Evolutionary conservation across 2,329 filamentous ascomycete genomes (phyloP), one percentile per base, ranked within the genome.

Genomic region (Capronia coronata): DNA sequence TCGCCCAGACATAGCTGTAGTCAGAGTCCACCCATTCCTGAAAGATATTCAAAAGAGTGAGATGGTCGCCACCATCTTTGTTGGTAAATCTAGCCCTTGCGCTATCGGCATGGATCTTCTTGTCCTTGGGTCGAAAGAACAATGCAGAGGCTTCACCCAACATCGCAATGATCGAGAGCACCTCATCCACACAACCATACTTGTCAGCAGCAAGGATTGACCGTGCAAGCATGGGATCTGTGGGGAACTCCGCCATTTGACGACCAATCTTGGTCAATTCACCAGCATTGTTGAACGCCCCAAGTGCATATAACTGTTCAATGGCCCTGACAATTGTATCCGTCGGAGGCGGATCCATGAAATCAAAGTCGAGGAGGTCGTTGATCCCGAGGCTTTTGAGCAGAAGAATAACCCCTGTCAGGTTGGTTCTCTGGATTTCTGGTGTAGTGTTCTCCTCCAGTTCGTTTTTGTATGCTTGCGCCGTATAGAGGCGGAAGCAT

Each of bases 91-190:
- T 81, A 29, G 85, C 84, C 11, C 89, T 82, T 0, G 93, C 93
- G 54, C 86, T 87, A 67, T 98, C 91, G 10, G 93, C 93, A 63
- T 96, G 87, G 22, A 96, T 84, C 67, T 95, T 95, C 74, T 97
- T 96, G 70, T 98, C 90, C 65, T 96, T 95, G 16, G 93, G 90
- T 0, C 89, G 79, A 76, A 94, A 94, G 74, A 96, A 98, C 3
- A 98, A 77, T 0, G 89, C 84, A 2, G 84, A 88, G 1, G 87
- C 82, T 69, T 97, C 93, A 53, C 86, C 82, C 0, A 97, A 78
- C 87, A 97, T 95, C 35, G 90, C 82, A n/a, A 97, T 87, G 42
- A 97, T 87, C 0, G 86, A 89, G 13, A 98, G 73, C 0, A 97
- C 82, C 68, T 98, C 93, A 52, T 94, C 87, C 0, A 95, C 87